A percentile compares a stretch with the other conserved stretches of the same genome.
These are phyloP conservation scores for Xylaria intraflava DNA, from an alignment of 495 filamentous ascomycete genomes.

Conservation along the genomic window DNA sequence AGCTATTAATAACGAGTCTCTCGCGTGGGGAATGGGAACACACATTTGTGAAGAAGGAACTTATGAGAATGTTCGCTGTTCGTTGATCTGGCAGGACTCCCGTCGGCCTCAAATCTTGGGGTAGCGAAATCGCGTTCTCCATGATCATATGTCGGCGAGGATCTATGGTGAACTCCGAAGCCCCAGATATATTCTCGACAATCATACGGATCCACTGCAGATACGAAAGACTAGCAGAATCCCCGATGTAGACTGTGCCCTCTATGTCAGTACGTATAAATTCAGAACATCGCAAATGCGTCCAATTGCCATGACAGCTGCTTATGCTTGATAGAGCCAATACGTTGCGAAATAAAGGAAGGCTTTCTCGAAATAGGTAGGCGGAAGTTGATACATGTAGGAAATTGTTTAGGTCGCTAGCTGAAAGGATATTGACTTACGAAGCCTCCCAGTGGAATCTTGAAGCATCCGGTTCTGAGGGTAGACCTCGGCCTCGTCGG, in stretches of 20 bases:
- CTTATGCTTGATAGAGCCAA: neutral
- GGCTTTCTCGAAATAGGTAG: neutral
- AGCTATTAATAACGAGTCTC: constrained; percentile 4
- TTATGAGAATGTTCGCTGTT: constrained; percentile 48
- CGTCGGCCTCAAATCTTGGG: constrained; percentile 37
- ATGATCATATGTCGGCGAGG: constrained; percentile 62
- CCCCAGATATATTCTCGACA: constrained; percentile 57
- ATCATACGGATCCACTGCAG: constrained; percentile 67
- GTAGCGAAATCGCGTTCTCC: constrained; percentile 51
- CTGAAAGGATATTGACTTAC: constrained; percentile 31
- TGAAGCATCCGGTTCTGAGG: constrained; percentile 53
- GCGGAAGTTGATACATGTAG: neutral
- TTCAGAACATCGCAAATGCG: neutral
- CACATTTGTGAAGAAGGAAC: constrained; percentile 57
- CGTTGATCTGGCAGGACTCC: constrained; percentile 48
- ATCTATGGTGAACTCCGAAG: constrained; percentile 62
- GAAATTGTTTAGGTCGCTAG: neutral
- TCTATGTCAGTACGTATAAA: neutral
- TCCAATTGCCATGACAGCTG: neutral
- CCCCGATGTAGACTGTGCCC: constrained; percentile 57
- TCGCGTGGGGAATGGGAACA: constrained; percentile 13
- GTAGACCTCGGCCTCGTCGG: constrained; percentile 54
- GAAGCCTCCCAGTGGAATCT: constrained; percentile 49
- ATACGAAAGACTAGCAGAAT: constrained; percentile 66
- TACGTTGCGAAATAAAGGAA: neutral